phyloP scores from a whole-genome alignment of 2,329 filamentous ascomycete genomes.

The Diaporthe eres region DNA sequence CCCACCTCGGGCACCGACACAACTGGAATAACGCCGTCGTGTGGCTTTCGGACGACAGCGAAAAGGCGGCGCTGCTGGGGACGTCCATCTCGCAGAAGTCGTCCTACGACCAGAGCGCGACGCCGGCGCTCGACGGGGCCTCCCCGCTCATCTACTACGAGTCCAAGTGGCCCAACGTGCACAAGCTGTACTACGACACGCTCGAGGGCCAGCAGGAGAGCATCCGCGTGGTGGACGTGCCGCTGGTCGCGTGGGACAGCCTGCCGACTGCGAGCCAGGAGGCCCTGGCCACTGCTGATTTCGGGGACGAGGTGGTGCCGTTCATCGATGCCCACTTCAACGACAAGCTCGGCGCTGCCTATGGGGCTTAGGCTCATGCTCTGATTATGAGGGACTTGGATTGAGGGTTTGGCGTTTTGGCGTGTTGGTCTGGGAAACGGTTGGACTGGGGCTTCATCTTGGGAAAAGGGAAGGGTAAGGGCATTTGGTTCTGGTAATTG shows the following conservation, averaged over 20 bases:
- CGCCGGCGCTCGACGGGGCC: slow-evolving; percentile 46
- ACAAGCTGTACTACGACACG: slow-evolving; percentile 53
- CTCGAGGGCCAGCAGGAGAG: slow-evolving; percentile 50
- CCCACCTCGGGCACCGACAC: slow-evolving; percentile 54
- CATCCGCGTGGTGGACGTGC: slow-evolving; percentile 46
- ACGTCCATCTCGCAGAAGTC: slow-evolving; percentile 53
- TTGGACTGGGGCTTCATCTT: neutral
- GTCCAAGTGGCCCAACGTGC: slow-evolving; percentile 51
- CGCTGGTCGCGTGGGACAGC: slow-evolving; percentile 57
- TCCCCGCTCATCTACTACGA: slow-evolving; percentile 51
- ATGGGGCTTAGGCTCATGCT: neutral
- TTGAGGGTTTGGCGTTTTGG: neutral
- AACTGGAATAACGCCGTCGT: slow-evolving; percentile 55
- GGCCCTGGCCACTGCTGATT: slow-evolving; percentile 54
- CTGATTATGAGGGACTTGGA: neutral
- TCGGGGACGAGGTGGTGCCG: slow-evolving; percentile 57
- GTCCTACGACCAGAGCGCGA: slow-evolving; percentile 45
- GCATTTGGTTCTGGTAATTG: neutral
- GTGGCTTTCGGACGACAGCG: slow-evolving; percentile 49
- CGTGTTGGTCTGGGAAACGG: neutral
- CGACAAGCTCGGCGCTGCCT: neutral
- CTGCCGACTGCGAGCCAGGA: slow-evolving; percentile 51
- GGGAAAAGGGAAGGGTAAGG: neutral
- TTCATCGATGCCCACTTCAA: slow-evolving; percentile 51
- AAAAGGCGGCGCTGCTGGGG: slow-evolving; percentile 49